Evolutionary conservation across 345 rosid genomes (phyloP).

Genomic region (Citrus sp.): DNA sequence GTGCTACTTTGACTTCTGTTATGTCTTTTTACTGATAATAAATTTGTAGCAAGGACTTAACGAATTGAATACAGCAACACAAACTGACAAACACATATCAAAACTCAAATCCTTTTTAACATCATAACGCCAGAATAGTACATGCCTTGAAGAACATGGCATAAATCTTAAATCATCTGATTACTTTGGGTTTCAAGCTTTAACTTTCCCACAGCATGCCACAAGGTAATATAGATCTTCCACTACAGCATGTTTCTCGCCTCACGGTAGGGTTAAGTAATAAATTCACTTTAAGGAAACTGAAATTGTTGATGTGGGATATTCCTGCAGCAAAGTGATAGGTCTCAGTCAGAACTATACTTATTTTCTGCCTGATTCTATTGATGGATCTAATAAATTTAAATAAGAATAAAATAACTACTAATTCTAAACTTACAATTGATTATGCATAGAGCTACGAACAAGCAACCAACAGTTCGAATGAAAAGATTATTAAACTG

Average conservation of each 20-base stretch:
- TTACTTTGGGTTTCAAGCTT: constrained; percentile 12
- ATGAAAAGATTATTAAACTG: background rate
- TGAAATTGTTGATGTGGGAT: constrained; percentile 51
- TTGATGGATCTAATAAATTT: no score
- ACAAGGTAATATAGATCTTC: background rate
- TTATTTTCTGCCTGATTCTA: no score
- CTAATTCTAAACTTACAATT: no score
- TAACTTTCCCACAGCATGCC: background rate
- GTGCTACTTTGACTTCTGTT: background rate
- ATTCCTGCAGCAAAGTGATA: background rate
- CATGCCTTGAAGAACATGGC: background rate
- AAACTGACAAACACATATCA: background rate
- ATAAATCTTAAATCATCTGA: background rate
- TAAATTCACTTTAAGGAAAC: constrained; percentile 79
- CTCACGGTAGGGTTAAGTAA: constrained; percentile 62
- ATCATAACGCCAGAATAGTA: background rate
- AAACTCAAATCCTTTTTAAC: background rate
- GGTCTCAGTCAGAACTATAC: no score
- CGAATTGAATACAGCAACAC: background rate
- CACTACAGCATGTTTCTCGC: constrained; percentile 27
- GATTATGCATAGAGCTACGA: background rate
- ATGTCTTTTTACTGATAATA: background rate
- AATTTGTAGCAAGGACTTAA: background rate
- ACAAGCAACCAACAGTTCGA: background rate
- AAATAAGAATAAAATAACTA: no score